Evolutionary conservation across 176 grass and related monocot genomes (phyloP), one percentile per base, ranked within the genome.

Genomic region (Hyparrhenia diplandra): DNA sequence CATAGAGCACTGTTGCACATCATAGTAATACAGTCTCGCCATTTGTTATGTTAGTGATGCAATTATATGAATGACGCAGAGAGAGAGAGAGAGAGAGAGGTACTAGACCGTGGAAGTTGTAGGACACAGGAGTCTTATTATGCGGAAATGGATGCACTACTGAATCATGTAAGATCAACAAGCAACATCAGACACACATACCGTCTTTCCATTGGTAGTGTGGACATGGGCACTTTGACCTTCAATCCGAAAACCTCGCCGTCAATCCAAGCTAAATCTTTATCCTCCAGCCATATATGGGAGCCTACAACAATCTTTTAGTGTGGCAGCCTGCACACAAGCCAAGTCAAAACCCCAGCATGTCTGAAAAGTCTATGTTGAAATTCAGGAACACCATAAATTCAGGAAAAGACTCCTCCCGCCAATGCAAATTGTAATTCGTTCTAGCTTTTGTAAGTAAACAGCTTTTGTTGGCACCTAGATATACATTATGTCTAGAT

Each of bases 241-340:
- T 83, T 87, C 79, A 32, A 89, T 92, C 61, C 66, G 66, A 74
- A 92, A 67, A 97, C 87, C 73, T 97, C 95, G 41, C 95, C 95
- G 87, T 94, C 92, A 80, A 97, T 92, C 95, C 95, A 97, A 83
- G 88, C 78, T 79, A 89, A 76, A 76, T 88, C 70, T 57, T 89
- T 89, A 79, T 97, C 90, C 66, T 87, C 81, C 59, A 94, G 74
- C 95, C 95, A 97, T 79, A 97, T 85, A 85, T 97, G 95, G 35
- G 95, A 97, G 23, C 95, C 95, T 74, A 92, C 79, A 51, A 92
- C 90, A 29, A 97, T 92, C 69, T 97, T 97, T 57, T n/a, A 84
- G 82, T 32, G 28, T 28, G 18, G 88, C 49, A 82, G 83, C 88
- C 88, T 89, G 78, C 83, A 77, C 4, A 80, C 16, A 32, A 41